Evolutionary conservation across 306 rosid genomes (phyloP), one percentile per base, ranked within the genome.

Genomic region (Cyamopsis tetragonoloba): DNA sequence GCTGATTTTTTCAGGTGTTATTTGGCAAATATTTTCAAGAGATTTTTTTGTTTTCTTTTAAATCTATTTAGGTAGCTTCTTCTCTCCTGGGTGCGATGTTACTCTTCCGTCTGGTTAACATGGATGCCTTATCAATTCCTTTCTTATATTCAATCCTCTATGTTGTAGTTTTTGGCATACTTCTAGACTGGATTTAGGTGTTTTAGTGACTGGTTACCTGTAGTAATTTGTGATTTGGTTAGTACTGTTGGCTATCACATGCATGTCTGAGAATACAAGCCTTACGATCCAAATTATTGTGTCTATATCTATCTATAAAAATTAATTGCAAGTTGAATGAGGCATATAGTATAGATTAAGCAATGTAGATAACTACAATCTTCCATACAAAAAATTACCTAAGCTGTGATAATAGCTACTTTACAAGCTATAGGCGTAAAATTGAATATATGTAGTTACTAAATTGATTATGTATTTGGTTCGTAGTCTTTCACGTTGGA

Each of bases 1-100:
- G 77, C 85, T 85, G 82, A 80, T 69, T 66, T 79, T 73, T 71
- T 85, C 91, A 81, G 87, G 85, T 83, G 82, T 83, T 82, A 77
- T 80, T 48, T 48, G 75, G 73, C 79, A 32, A 64, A 59, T 38
- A 66, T 73, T 75, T 81, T 65, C 63, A 51, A 42, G 65, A 66
- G 44, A 15, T 9, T 37, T 65, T 56, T 14, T 38, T 46, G 6
- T 4, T 4, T 19, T 17, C 46, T 43, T 62, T 28, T n/a, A 12
- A 76, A 37, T 75, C 64, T 42, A 42, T 50, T 31, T 31, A 43
- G 30, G 66, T 55, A 54, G 79, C 15, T 73, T 87, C 68, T 24
- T 48, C 63, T 80, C 66, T 62, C 47, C 58, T 46, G 61, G 70
- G 51, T 55, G 46, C 22, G 30, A 22, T 47, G 64, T 2, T 60